Percentiles rank a stretch among this genome's conserved stretches.
Evolutionary conservation across 345 rosid genomes (phyloP).

Genomic region (thale cress (Arabidopsis thaliana)): DNA sequence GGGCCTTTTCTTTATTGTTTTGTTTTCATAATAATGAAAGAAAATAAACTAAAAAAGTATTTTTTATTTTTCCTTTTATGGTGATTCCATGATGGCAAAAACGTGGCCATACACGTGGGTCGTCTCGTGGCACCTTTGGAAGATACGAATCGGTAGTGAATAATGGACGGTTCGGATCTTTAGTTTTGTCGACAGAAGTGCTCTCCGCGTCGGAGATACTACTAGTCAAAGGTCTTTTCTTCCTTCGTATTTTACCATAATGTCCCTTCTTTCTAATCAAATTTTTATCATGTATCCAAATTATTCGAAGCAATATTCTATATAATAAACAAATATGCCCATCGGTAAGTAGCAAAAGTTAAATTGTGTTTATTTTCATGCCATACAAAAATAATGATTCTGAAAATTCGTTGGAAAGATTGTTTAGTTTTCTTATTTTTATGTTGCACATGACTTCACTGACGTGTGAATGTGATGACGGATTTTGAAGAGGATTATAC

Average conservation of each 20-base stretch:
- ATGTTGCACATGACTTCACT: slow-evolving; percentile 31
- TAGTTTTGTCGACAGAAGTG: slow-evolving; percentile 32
- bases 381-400: not conserved
- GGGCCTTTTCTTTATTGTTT: slow-evolving; percentile 19
- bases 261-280: not conserved
- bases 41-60: not conserved
- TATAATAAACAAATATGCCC: too few species aligned
- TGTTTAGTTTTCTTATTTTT: too few species aligned
- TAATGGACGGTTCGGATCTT: slow-evolving; percentile 39
- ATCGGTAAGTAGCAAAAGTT: too few species aligned
- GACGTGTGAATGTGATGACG: not conserved
- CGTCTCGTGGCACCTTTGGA: slow-evolving; percentile 40
- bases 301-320: too few species aligned
- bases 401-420: not conserved
- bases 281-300: too few species aligned
- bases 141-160: slow-evolving; percentile 33
- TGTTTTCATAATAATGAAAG: not conserved
- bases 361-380: too few species aligned
- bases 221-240: slow-evolving; percentile 37
- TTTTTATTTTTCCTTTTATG: not conserved
- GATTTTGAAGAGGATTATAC: slow-evolving; percentile 35
- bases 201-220: slow-evolving; percentile 48
- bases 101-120: slow-evolving; percentile 48
- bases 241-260: slow-evolving; percentile 15
- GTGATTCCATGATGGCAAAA: slow-evolving; percentile 44